phyloP scores from a whole-genome alignment of 805 yeast species.

The Pichia cephalocereana region DNA sequence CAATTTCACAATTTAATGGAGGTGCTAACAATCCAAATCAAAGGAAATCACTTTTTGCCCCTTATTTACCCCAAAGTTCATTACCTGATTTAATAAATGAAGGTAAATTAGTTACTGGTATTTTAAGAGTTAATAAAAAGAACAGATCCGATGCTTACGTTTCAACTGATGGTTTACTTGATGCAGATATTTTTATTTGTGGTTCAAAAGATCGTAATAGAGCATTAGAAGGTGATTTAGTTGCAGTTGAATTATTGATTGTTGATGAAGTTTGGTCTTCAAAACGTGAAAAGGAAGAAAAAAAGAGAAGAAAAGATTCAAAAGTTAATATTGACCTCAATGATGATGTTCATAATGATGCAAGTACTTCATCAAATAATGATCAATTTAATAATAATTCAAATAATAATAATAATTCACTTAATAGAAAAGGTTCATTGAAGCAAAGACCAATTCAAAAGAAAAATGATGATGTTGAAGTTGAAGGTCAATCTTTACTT shows the following conservation, averaged over 20 bases:
- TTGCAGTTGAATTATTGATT: constrained; percentile 86
- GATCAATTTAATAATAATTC: constrained; percentile 1
- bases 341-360: constrained; percentile 76
- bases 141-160: constrained; percentile 97
- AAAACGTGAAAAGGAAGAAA: constrained; percentile 93
- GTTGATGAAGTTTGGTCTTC: constrained; percentile 98
- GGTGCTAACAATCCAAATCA: constrained; percentile 24
- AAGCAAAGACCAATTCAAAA: constrained; percentile 95
- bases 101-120: constrained; percentile 88
- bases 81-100: constrained; percentile 83
- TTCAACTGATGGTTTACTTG: constrained; percentile 91
- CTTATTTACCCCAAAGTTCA: constrained; percentile 88
- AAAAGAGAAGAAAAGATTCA: constrained; percentile 62
- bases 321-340: constrained; percentile 29
- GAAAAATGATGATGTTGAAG: constrained; percentile 97
- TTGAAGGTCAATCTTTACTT: constrained; percentile 90
- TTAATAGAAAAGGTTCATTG: constrained; percentile 78
- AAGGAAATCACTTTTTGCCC: constrained; percentile 85
- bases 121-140: constrained; percentile 87
- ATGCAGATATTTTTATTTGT: constrained; percentile 95
- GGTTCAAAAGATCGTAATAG: constrained; percentile 98
- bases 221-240: constrained; percentile 93
- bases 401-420: constrained; percentile 17
- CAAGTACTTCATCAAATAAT: constrained; percentile 40
- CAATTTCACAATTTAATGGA: constrained; percentile 28